These are phyloP conservation scores for Boletus sensibilis DNA, from an alignment of 768 basidiomycete species.

Conservation along the genomic window DNA sequence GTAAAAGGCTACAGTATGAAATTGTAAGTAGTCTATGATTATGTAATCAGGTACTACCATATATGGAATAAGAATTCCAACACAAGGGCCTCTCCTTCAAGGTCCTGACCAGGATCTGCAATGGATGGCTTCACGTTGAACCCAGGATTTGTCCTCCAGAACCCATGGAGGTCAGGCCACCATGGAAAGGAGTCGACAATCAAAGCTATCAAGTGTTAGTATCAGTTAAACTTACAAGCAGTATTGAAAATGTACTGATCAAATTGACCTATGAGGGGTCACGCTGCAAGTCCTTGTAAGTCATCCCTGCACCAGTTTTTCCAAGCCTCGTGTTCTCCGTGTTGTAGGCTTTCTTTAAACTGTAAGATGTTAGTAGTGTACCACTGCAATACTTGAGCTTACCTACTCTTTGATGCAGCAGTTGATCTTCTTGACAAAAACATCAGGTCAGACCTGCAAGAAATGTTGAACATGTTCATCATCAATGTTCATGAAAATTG, in stretches of 20 bases:
- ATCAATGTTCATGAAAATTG: background rate
- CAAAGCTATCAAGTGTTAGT: background rate
- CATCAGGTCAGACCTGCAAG: background rate
- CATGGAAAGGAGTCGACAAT: background rate
- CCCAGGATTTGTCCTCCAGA: background rate
- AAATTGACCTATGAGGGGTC: background rate
- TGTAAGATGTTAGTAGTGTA: background rate
- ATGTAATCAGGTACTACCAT: no score
- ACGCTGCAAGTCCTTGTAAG: background rate
- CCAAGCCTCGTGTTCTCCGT: background rate
- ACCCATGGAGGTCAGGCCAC: background rate
- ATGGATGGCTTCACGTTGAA: background rate
- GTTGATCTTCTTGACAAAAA: background rate
- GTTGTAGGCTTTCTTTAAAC: background rate
- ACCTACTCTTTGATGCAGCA: background rate
- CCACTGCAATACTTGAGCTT: accelerated
- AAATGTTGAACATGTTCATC: background rate
- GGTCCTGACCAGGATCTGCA: background rate
- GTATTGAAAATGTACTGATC: background rate
- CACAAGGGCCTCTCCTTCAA: background rate
- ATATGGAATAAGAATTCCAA: no score
- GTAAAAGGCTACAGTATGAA: no score
- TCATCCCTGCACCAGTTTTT: background rate
- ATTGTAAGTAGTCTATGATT: no score
- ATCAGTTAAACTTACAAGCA: background rate